Percentiles rank a stretch among this genome's conserved stretches.
These are phyloP conservation scores for Penicillium simplicissimum DNA, from an alignment of 495 filamentous ascomycete species.

Conservation along the genomic window DNA sequence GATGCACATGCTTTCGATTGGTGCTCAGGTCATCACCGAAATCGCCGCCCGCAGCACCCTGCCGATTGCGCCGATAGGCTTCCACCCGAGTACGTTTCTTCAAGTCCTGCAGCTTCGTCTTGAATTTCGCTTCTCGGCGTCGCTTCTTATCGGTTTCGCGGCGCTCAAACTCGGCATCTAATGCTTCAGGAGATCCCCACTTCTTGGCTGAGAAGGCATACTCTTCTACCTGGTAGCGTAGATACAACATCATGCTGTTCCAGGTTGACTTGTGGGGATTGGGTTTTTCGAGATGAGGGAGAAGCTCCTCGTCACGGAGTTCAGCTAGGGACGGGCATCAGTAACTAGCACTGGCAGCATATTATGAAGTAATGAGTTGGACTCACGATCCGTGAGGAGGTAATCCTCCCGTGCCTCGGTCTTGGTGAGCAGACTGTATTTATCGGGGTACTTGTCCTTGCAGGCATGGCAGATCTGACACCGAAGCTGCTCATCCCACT, in stretches of 20 bases:
- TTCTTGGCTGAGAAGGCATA: conserved; percentile 80
- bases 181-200: conserved; percentile 81
- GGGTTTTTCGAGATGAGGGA: conserved; percentile 84
- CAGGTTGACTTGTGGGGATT: conserved; percentile 95
- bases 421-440: conserved; percentile 92
- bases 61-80: conserved; percentile 70
- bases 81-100: conserved; percentile 94
- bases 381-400: conserved; percentile 84
- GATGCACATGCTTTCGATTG: conserved; percentile 78
- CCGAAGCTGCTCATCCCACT: conserved; percentile 81
- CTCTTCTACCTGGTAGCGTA: conserved; percentile 91
- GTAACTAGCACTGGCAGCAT: background rate
- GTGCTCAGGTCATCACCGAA: conserved; percentile 76
- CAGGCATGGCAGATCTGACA: conserved; percentile 72
- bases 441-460: conserved; percentile 87
- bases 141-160: conserved; percentile 80
- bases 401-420: conserved; percentile 96
- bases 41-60: conserved; percentile 54
- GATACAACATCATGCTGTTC: conserved; percentile 98
- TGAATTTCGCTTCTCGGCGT: conserved; percentile 89
- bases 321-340: conserved; percentile 58
- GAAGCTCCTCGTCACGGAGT: conserved; percentile 76
- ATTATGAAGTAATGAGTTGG: background rate
- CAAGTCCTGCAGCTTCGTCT: conserved; percentile 78
- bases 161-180: conserved; percentile 88